Percentiles rank a stretch among this genome's conserved stretches.
Evolutionary conservation across 176 grass and related monocot genomes (phyloP).

Genomic region (Oryza glumipatula): DNA sequence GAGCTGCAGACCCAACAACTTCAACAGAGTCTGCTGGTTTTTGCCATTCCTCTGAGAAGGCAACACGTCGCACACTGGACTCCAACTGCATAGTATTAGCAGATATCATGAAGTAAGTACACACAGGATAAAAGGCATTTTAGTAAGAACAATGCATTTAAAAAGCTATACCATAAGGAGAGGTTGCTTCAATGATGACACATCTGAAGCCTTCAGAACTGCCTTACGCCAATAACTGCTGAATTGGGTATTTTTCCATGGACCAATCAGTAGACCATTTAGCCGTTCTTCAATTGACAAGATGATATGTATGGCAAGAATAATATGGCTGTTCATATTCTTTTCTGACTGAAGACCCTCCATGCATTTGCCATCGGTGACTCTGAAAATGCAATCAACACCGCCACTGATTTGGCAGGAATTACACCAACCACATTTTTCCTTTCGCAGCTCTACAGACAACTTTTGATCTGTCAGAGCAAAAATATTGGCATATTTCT

Average conservation of each 20-base stretch:
- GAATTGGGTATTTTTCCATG: slow-evolving; percentile 90
- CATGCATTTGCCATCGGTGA: slow-evolving; percentile 44
- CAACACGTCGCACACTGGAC: slow-evolving; percentile 73
- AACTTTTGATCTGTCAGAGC: slow-evolving; percentile 65
- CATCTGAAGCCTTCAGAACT: slow-evolving; percentile 73
- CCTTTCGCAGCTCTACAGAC: slow-evolving; percentile 70
- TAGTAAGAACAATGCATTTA: slow-evolving; percentile 15
- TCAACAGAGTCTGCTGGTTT: slow-evolving; percentile 86
- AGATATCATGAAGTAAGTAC: slow-evolving; percentile 21
- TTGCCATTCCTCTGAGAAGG: slow-evolving; percentile 73
- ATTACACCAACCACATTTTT: slow-evolving; percentile 98
- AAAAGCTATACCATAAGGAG: slow-evolving; percentile 69
- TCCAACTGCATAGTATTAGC: slow-evolving; percentile 68
- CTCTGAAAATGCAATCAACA: slow-evolving; percentile 76
- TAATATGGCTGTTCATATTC: slow-evolving; percentile 68
- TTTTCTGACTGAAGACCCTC: slow-evolving; percentile 58
- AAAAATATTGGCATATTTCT: slow-evolving; percentile 70
- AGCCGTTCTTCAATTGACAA: slow-evolving; percentile 83
- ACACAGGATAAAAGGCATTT: slow-evolving; percentile 23
- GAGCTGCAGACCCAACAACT: slow-evolving; percentile 86
- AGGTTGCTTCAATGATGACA: slow-evolving; percentile 65
- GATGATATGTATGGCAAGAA: slow-evolving; percentile 57
- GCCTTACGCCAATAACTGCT: slow-evolving; percentile 70
- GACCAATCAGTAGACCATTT: slow-evolving; percentile 79
- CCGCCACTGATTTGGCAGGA: slow-evolving; percentile 72